phyloP scores from a whole-genome alignment of 75 land plant species.

The Gnetum montanum region DNA sequence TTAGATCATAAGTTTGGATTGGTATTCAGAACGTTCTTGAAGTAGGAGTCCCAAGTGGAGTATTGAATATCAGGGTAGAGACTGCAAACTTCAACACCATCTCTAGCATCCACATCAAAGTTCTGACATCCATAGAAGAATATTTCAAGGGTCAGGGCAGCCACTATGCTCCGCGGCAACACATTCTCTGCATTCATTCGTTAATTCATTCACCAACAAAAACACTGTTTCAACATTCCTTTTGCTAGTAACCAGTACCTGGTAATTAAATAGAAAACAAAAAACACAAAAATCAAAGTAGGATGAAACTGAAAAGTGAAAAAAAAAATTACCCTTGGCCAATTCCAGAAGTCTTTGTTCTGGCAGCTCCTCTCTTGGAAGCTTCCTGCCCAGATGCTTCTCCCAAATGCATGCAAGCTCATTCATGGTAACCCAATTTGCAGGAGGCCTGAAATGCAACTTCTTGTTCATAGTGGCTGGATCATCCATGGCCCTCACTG shows the following conservation, averaged over 20 bases:
- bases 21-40: conserved; percentile 2
- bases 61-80: conserved; percentile 26
- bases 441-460: conserved; percentile 14
- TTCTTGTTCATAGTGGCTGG: conserved; percentile 11
- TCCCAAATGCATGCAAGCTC: conserved; percentile 22
- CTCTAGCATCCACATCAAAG: conserved; percentile 1
- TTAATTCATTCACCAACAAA: background rate
- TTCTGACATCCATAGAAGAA: conserved; percentile 14
- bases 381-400: conserved; percentile 9
- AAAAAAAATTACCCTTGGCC: conserved; percentile 10
- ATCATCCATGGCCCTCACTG: conserved; percentile 14
- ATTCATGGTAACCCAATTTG: conserved; percentile 14
- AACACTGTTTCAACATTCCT: background rate
- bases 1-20: no score
- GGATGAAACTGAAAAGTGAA: background rate
- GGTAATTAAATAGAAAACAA: background rate
- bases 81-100: conserved; percentile 7
- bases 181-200: background rate
- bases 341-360: conserved; percentile 11
- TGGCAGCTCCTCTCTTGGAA: conserved; percentile 12
- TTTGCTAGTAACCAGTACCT: background rate
- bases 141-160: conserved; percentile 6
- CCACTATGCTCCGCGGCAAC: conserved; percentile 5
- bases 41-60: conserved; percentile 12
- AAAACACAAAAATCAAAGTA: background rate